Evolutionary conservation across 805 yeast genomes (phyloP), one percentile per base, ranked within the genome.

Genomic region (Lipomyces spencermartinsiae): DNA sequence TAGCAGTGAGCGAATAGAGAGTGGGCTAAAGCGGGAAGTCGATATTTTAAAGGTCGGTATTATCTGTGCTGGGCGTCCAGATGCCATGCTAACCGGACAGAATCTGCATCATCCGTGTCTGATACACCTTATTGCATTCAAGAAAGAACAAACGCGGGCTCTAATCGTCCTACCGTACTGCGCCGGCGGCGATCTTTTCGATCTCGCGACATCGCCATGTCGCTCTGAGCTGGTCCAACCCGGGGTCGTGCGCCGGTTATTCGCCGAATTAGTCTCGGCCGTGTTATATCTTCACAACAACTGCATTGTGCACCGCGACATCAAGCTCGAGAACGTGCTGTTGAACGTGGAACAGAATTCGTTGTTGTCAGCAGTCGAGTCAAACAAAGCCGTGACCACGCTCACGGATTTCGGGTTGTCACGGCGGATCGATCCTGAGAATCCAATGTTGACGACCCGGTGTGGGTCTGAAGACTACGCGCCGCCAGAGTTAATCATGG

Each of bases 401-500:
- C 77, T 93, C 39, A 89, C 97, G 0, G 99, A 95, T 81, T 89
- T 95, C 79, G 99, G 99, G 0, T 83, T 95, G 34, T 89, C 97
- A 10, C 88, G 92, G 73, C 81, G 83, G 61, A 84, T 94, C 31
- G 87, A 84, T 61, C 84, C 86, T 0, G 83, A 81, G 1, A 81
- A 85, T 71, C 90, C 92, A 33, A 73, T 89, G 66, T 82, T 96
- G 33, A 84, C 91, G 1, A 94, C 98, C 0, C 80, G 98, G 69
- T 95, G 99, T 78, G 99, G 99, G 0, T 91, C 97, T 0, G 97
- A 92, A 71, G 99, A 95, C 77, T 95, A 95, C 74, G 97, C 95
- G 6, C 89, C 97, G 0, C 99, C 99, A 0, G 99, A 95, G 76
- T 80, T 95, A 31, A 80, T 95, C 51, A 86, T 95, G 87, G 98